Percentiles rank a stretch among this genome's conserved stretches.
Evolutionary conservation across 345 rosid species (phyloP).

Genomic region (Microcos paniculata): DNA sequence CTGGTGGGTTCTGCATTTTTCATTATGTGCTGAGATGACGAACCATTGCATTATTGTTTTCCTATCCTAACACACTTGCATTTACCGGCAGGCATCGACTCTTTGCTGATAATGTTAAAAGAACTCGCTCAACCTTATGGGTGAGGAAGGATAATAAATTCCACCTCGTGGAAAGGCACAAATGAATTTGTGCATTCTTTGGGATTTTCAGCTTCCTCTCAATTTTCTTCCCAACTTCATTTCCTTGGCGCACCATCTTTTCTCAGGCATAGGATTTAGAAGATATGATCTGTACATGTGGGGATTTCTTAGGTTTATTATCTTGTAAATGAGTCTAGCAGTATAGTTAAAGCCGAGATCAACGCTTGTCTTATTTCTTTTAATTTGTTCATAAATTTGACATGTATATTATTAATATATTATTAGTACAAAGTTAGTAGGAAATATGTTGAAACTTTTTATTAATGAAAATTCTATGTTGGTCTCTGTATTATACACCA

Average conservation of each 20-base stretch:
- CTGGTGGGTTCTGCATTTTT: not conserved
- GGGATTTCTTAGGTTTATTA: too few relatives aligned
- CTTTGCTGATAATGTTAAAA: conserved; percentile 61
- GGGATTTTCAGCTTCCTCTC: not conserved
- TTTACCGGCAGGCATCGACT: conserved; percentile 59
- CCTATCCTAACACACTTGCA: not conserved
- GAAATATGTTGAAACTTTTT: too few relatives aligned
- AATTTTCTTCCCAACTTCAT: not conserved
- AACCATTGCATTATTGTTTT: not conserved
- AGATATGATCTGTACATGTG: not conserved
- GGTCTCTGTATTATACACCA: too few relatives aligned
- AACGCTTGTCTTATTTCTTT: too few relatives aligned
- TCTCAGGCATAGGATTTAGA: not conserved
- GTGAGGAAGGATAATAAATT: conserved; percentile 52
- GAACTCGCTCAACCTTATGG: conserved; percentile 76
- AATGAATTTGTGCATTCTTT: conserved; percentile 3
- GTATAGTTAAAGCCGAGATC: too few relatives aligned
- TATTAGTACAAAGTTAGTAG: too few relatives aligned
- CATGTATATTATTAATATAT: too few relatives aligned
- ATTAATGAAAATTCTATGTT: too few relatives aligned
- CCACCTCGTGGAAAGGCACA: conserved; percentile 38
- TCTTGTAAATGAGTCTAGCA: not conserved
- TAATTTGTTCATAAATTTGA: too few relatives aligned
- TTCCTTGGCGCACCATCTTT: not conserved
- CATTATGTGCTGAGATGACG: not conserved